phyloP scores from a whole-genome alignment of 2,329 filamentous ascomycete genomes.

The Cryphonectria nitschkei region DNA sequence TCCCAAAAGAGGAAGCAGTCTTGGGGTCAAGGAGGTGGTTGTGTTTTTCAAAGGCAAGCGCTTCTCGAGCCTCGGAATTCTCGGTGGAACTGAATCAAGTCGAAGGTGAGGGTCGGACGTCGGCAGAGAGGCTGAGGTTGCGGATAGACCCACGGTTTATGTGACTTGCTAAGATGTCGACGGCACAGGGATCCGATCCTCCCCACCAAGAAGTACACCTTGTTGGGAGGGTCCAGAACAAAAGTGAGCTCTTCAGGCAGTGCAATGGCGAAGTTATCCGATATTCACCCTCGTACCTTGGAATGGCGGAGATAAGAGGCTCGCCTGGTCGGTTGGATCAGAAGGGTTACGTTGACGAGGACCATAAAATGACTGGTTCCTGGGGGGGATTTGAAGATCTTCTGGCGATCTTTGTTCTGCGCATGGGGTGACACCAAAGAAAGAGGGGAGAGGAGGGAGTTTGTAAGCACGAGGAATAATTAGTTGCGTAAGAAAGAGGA shows the following conservation, averaged over 20 bases:
- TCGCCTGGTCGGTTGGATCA: background rate
- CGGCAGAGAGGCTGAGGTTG: slow-evolving; percentile 41
- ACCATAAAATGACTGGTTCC: background rate
- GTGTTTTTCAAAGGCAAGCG: background rate
- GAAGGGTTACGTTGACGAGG: background rate
- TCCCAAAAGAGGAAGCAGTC: background rate
- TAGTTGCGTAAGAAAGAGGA: background rate
- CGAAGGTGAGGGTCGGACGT: background rate
- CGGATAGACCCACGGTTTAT: slow-evolving; percentile 34
- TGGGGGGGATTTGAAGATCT: background rate
- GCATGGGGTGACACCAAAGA: background rate
- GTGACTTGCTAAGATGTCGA: slow-evolving; percentile 41
- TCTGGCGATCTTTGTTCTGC: background rate
- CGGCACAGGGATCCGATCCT: slow-evolving; percentile 27
- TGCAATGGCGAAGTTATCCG: background rate
- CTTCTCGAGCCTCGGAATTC: background rate
- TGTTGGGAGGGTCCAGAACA: slow-evolving; percentile 9
- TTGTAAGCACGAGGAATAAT: background rate
- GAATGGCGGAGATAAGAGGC: slow-evolving; percentile 14
- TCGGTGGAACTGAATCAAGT: background rate
- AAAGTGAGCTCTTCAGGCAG: slow-evolving; percentile 15
- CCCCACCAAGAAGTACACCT: background rate
- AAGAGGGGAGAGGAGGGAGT: too few relatives aligned
- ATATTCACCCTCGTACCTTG: slow-evolving; percentile 9
- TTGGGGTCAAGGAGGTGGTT: too few relatives aligned